Base-by-base conservation (phyloP, 805 yeast species). In the Wickerhamiella spandovensis region DNA sequence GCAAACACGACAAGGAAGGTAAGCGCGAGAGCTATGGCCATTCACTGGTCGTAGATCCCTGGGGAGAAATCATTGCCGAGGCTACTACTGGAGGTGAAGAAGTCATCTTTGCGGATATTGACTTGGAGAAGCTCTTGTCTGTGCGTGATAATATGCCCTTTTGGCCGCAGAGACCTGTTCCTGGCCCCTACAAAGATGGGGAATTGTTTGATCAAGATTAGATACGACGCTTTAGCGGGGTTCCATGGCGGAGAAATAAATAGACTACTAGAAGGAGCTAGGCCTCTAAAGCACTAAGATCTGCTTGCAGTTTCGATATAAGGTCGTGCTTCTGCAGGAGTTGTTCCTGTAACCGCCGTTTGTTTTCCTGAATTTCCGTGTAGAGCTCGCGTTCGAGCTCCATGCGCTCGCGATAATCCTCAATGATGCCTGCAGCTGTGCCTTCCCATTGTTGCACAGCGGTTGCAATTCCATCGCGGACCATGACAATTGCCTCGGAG, bases 11-110 rank as follows among this genome's bases (percentile, higher is more conserved):
- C 51, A 72, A 77, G 0, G 65, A 58, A 47, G 68, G 68, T 18
- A 94, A 94, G 5, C 70, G 97, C 51, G 74, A 77, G 51, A 84
- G 95, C 54, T 90, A 80, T 67, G 98, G 98, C 0, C 90, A 87
- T 59, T 75, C 95, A 0, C 70, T 88, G 54, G 79, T 88, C 4
- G 75, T 90, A n/a, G 90, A 84, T 56, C 97, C 98, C 0, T 85
- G 95, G 87, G 98, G 97, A 0, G 72, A 77, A 0, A 72, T 87
- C 1, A 53, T 90, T 3, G 82, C 78, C 6, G 90, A 84, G 61
- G 88, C 85, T 21, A 85, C 81, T 59, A 84, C 86, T 0, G 89
- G 83, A 8, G 84, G 79, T 54, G 84, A 75, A 23, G 95, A 86
- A 64, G 85, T 82, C 58, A 78, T 84, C 52, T 81, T 76, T 58